Base-by-base conservation (phyloP, 1,284 basidiomycete genomes). In the Pseudozyma hubeiensis region DNA sequence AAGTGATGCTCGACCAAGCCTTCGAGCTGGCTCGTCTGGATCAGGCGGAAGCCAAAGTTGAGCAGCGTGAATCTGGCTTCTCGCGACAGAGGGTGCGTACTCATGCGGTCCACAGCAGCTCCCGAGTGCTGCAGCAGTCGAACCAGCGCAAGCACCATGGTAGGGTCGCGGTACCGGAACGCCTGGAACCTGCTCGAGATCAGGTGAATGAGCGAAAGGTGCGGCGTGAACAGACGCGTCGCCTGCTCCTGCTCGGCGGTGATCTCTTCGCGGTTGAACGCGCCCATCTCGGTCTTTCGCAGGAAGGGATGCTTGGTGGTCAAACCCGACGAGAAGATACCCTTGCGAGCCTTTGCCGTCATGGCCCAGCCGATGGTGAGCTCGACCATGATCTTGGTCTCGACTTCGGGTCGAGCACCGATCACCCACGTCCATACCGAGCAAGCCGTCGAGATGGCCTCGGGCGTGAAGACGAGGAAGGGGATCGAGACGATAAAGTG, bases 391-490 rank as follows among this genome's bases (percentile, higher is more conserved):
- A 98, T 85, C 7, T 85, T 90, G 84, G 92, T 87, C 82, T 91
- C 90, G 29, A 90, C 87, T 58, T 90, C 89, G 0, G 93, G 91
- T 58, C 93, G 90, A 81, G 95, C 92, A 16, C 93, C 90, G 51
- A 98, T 92, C 0, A 98, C 88, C 96, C 95, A 98, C 3, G 92
- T 93, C 97, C 97, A 99, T 5, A 93, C 91, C 83, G 97, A 94
- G 52, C 94, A 91, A 0, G 93, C 95, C 1, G 92, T 90, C 9
- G 91, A 89, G 63, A 98, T 89, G 0, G 94, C 90, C 5, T 92
- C 88, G 0, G 94, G 93, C 0, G 93, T 94, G 76, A 94, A 94
- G 4, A 93, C 90, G 58, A 91, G 91, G 78, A 98, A 92, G 0
- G 97, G 97, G 16, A 99, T 85, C 30, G 89, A 88, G 8, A 99